Evolutionary conservation across 2,329 filamentous ascomycete genomes (phyloP), one percentile per base, ranked within the genome.

Genomic region (Ascosphaera pollenicola): DNA sequence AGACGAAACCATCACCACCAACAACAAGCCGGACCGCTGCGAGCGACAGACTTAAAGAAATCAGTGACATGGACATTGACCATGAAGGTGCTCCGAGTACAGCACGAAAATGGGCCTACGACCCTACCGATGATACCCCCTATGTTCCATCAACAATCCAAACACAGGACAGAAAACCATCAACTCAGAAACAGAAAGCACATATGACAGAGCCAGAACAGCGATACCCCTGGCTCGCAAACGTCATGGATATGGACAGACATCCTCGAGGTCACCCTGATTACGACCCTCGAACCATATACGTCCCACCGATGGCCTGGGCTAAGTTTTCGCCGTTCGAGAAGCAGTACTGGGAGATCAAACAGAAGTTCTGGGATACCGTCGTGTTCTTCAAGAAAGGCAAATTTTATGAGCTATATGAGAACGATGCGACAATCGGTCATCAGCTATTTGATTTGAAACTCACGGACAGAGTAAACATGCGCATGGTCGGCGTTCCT

Each of bases 331-430:
- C 85, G 0, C 72, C 87, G 0, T 98, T 98, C 46, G 89, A 98
- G 59, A 91, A 84, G 56, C 89, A 98, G 54, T 98, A 98, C 56
- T 98, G 89, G 89, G 83, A 92, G 51, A 95, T 98, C 57, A 98
- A 98, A 62, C 80, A 85, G 56, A 94, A 94, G 49, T 81, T 91
- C 47, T 95, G 82, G 80, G 84, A 94, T 47, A 94, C 85, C 0
- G 78, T 98, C 36, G 87, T 98, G 13, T 98, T 98, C 60, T 98
- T 98, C 74, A 98, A 95, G 60, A 98, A 98, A 65, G 89, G 89
- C 51, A 98, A 98, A 51, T 98, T 98, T 58, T 98, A 94, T 53
- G 89, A 98, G 55, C 68, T 98, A 0, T 98, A 95, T 52, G 89
- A 98, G 55, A 93, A 94, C 43, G 89, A 98, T 58, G 89, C 89